Conservation (phyloP, 441 rosid species). For the Adansonia madagascariensis region DNA sequence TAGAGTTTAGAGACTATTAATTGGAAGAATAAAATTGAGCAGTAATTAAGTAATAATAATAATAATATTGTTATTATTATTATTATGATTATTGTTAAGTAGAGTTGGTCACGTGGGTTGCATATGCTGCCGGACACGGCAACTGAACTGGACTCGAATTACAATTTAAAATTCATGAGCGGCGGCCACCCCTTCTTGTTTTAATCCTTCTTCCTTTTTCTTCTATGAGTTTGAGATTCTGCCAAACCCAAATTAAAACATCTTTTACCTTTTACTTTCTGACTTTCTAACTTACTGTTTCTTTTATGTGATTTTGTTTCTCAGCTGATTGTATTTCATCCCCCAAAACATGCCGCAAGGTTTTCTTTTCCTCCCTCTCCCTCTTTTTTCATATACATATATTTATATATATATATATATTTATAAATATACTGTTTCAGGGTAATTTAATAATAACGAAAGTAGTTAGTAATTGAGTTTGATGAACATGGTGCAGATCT, state of each 20-base stretch:
- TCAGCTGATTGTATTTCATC: background rate
- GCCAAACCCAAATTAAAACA: background rate
- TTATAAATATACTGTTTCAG: background rate
- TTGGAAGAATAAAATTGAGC: too few species aligned
- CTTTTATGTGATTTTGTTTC: background rate
- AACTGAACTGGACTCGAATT: background rate
- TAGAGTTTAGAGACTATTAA: too few species aligned
- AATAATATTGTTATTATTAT: too few species aligned
- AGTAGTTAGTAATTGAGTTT: background rate
- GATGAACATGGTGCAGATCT: constrained; percentile 41
- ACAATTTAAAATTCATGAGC: background rate
- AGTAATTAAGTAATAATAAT: too few species aligned
- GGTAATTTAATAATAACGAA: background rate
- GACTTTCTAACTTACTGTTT: background rate
- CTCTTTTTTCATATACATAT: background rate
- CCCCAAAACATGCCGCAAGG: constrained; percentile 24
- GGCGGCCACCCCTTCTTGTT: background rate
- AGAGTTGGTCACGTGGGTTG: background rate
- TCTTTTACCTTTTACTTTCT: background rate
- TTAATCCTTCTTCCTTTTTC: background rate
- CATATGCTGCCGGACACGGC: background rate
- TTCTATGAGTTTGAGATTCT: background rate
- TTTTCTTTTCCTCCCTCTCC: background rate
- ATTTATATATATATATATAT: too few species aligned
- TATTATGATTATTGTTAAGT: too few species aligned